Percentiles rank a stretch among this genome's conserved stretches.
phyloP scores from a whole-genome alignment of 345 rosid species.

The Salix arbutifolia region DNA sequence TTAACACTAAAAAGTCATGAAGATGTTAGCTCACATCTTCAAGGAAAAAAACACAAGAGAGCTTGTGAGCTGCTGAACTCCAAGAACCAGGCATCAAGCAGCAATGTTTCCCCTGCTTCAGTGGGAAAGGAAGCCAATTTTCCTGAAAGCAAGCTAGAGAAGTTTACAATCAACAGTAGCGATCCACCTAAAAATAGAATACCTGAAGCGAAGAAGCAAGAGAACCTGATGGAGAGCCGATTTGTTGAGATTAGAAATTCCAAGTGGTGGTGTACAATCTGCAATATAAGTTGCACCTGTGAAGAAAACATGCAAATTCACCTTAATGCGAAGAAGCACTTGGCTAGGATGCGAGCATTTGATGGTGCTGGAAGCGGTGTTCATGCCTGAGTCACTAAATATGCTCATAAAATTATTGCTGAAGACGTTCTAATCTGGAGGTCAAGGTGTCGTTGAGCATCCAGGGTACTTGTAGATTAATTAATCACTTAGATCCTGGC shows the following conservation, averaged over 20 bases:
- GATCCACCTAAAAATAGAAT: neutral
- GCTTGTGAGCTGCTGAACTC: neutral
- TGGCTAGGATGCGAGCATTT: neutral
- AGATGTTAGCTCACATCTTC: neutral
- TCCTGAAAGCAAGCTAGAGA: neutral
- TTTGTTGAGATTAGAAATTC: constrained; percentile 1
- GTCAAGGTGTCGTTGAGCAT: neutral
- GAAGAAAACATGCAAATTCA: neutral
- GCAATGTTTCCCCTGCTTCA: neutral
- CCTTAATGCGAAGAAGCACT: constrained; percentile 7
- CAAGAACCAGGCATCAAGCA: neutral
- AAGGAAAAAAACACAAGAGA: neutral
- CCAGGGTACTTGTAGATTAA: neutral
- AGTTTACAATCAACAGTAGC: neutral
- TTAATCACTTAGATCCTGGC: neutral
- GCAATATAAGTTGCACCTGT: constrained; percentile 6
- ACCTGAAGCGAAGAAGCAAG: neutral
- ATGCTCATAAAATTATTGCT: neutral
- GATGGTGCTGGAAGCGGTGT: neutral
- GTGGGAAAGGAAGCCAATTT: neutral
- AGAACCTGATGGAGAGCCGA: neutral
- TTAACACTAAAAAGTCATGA: neutral
- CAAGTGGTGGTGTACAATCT: constrained; percentile 5
- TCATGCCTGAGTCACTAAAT: neutral
- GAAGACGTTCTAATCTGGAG: neutral